A percentile compares a stretch with the other conserved stretches of the same genome.
phyloP scores from a whole-genome alignment of 139 green algal species.

The Coccomyxa sp. region DNA sequence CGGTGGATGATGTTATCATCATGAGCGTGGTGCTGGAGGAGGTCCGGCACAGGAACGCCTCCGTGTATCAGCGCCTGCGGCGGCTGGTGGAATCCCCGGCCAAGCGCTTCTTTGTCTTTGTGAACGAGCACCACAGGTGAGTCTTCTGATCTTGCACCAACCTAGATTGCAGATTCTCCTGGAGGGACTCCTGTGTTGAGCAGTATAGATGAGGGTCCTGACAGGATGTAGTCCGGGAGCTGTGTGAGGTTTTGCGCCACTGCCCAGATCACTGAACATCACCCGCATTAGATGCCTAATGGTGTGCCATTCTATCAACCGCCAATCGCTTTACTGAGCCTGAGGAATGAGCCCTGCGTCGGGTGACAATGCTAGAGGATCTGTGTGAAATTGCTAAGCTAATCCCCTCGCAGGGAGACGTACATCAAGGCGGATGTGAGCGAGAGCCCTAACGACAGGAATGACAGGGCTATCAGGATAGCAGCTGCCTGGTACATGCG shows the following conservation, averaged over 20 bases:
- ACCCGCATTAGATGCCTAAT: too few species aligned
- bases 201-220: too few species aligned
- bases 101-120: conserved; percentile 93
- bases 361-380: too few species aligned
- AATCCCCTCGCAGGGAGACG: conserved; percentile 63
- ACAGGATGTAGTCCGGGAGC: too few species aligned
- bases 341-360: too few species aligned
- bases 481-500: conserved; percentile 71
- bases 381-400: too few species aligned
- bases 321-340: too few species aligned
- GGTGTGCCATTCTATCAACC: too few species aligned
- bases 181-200: too few species aligned
- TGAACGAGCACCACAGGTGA: conserved; percentile 74
- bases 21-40: conserved; percentile 74
- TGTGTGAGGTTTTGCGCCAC: too few species aligned
- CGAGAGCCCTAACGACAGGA: conserved; percentile 95
- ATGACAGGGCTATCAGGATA: conserved; percentile 94
- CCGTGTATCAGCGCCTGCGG: conserved; percentile 74
- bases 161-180: too few species aligned
- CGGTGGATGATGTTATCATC: conserved; percentile 82
- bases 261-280: too few species aligned
- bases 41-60: conserved; percentile 69
- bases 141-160: not conserved
- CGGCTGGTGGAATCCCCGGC: conserved; percentile 38
- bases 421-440: conserved; percentile 56